phyloP scores from a whole-genome alignment of 139 green algal genomes.

The Bryopsis sp. region DNA sequence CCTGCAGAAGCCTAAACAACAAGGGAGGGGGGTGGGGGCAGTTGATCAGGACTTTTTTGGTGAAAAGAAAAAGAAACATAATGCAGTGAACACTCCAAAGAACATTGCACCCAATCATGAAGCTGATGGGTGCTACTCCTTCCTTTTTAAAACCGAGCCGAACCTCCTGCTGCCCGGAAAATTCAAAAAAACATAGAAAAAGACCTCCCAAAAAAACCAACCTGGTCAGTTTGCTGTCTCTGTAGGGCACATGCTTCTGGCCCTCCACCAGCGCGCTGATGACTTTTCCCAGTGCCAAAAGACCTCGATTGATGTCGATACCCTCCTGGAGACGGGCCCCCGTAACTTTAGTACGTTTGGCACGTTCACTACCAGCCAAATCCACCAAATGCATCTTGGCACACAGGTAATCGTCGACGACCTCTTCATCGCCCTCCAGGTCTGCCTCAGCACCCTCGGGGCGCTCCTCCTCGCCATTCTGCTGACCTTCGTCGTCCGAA shows the following conservation, averaged over 20 bases:
- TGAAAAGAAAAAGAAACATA: too few relatives aligned
- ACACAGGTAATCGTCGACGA: conserved; percentile 63
- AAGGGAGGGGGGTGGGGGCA: too few relatives aligned
- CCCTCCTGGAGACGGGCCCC: conserved; percentile 68
- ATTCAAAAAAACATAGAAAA: too few relatives aligned
- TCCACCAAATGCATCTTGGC: conserved; percentile 95
- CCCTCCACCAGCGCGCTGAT: conserved; percentile 87
- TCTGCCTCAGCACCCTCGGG: conserved; percentile 22
- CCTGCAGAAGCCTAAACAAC: too few relatives aligned
- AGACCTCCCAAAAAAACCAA: conserved; percentile 82
- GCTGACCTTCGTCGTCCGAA: conserved; percentile 1
- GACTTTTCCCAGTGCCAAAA: conserved; percentile 95
- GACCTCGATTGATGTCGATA: conserved; percentile 89
- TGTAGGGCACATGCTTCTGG: conserved; percentile 57
- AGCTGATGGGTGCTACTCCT: too few relatives aligned
- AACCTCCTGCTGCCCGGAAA: too few relatives aligned
- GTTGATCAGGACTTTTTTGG: too few relatives aligned
- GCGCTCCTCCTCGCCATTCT: neutral
- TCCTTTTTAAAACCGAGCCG: too few relatives aligned
- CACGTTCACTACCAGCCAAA: conserved; percentile 79
- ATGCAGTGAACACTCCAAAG: too few relatives aligned
- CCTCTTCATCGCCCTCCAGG: conserved; percentile 35
- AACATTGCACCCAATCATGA: too few relatives aligned
- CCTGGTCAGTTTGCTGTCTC: conserved; percentile 92
- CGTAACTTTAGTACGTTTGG: conserved; percentile 88